A percentile compares a stretch with the other conserved stretches of the same genome.
Evolutionary conservation across 495 filamentous ascomycete genomes (phyloP).

Genomic region (Entonaema liquescens): DNA sequence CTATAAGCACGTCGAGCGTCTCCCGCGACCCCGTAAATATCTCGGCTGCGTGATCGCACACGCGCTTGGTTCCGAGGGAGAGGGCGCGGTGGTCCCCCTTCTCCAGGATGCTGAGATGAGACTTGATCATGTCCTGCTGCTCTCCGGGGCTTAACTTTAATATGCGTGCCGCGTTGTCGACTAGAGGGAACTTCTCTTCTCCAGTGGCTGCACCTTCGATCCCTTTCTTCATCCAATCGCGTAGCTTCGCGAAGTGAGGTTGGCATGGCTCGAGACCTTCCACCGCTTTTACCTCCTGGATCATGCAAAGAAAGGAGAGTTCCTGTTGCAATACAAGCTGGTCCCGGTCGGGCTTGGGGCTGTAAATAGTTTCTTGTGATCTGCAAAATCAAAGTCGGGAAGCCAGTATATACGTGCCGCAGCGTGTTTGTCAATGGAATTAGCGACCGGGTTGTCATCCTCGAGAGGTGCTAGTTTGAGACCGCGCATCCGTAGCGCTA

Average conservation of each 20-base stretch:
- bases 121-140: not conserved
- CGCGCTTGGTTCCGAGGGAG: slow-evolving; percentile 40
- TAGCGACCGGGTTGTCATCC: slow-evolving; percentile 20
- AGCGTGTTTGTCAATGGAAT: slow-evolving; percentile 38
- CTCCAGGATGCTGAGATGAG: slow-evolving; percentile 25
- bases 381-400: slow-evolving; percentile 48
- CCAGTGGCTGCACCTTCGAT: slow-evolving; percentile 22
- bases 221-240: slow-evolving; percentile 45
- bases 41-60: slow-evolving; percentile 38
- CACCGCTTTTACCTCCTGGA: slow-evolving; percentile 14
- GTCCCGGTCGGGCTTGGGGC: not conserved
- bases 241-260: slow-evolving; percentile 46
- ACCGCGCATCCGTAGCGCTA: slow-evolving; percentile 33
- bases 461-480: slow-evolving; percentile 42
- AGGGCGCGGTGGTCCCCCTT: slow-evolving; percentile 24
- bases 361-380: slow-evolving; percentile 33
- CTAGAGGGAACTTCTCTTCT: slow-evolving; percentile 30
- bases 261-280: slow-evolving; percentile 27
- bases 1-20: slow-evolving; percentile 47
- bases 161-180: not conserved
- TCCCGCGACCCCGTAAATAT: slow-evolving; percentile 24
- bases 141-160: not conserved
- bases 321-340: not conserved
- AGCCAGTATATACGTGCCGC: slow-evolving; percentile 48
- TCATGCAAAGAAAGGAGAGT: not conserved